Percentiles rank a stretch among this genome's conserved stretches.
phyloP scores from a whole-genome alignment of 108 stramenopile genomes.

The Pseudonitzschia pungens region DNA sequence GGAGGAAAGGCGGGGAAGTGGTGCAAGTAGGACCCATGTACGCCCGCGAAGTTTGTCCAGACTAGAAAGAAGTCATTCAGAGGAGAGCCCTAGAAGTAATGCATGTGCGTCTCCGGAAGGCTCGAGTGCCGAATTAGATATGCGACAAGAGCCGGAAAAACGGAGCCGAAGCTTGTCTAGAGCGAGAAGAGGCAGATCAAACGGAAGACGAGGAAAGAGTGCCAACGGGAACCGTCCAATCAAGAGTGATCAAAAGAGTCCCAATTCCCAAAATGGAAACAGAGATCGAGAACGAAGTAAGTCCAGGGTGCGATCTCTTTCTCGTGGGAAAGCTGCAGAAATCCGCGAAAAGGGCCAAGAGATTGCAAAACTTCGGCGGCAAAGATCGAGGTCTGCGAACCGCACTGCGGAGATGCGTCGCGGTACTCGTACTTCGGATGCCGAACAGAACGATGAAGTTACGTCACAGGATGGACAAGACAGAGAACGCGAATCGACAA shows the following conservation, averaged over 20 bases:
- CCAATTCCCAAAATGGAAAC: not conserved
- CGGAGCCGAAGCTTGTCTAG: not conserved
- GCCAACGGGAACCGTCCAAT: not conserved
- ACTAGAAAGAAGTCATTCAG: too few relatives aligned
- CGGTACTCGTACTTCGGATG: not conserved
- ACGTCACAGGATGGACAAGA: too few relatives aligned
- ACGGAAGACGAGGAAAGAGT: constrained; percentile 4
- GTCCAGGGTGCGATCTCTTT: not conserved
- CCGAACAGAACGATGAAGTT: not conserved
- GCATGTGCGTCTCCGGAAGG: too few relatives aligned
- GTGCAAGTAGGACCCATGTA: not conserved
- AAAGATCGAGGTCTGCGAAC: not conserved
- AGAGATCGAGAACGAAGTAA: constrained; percentile 1
- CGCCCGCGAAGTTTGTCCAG: too few relatives aligned
- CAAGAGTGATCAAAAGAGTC: not conserved
- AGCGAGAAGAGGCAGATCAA: not conserved
- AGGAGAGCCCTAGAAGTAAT: too few relatives aligned
- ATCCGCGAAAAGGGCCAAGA: constrained; percentile 7
- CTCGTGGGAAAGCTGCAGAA: not conserved
- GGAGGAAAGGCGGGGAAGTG: not conserved
- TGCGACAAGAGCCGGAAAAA: not conserved
- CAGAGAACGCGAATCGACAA: too few relatives aligned
- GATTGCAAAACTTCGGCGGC: not conserved
- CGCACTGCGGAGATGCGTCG: not conserved
- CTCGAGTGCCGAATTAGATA: not conserved